These are phyloP conservation scores for Bipolaris victoriae DNA, from an alignment of 2,329 filamentous ascomycete species.

Conservation along the genomic window DNA sequence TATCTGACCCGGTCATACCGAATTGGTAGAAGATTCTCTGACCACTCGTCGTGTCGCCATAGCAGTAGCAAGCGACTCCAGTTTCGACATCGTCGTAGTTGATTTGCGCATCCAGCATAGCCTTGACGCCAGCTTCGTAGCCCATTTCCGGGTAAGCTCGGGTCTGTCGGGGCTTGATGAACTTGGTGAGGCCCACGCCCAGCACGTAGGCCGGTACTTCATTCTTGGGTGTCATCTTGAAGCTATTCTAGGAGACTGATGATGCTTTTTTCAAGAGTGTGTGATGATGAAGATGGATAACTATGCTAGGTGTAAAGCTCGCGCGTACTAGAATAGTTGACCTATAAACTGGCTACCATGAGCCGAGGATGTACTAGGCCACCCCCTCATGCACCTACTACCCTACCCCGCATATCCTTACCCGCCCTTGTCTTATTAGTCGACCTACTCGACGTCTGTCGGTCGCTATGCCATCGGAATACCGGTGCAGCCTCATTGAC, in stretches of 20 bases:
- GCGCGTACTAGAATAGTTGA: not conserved
- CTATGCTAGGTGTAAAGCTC: not conserved
- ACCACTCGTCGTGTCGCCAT: slow-evolving; percentile 91
- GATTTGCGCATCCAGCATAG: slow-evolving; percentile 80
- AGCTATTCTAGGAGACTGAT: not conserved
- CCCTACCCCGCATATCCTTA: slow-evolving; percentile 9
- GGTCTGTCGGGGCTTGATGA: slow-evolving; percentile 93
- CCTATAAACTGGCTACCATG: not conserved
- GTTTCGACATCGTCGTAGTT: slow-evolving; percentile 96
- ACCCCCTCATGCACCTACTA: slow-evolving; percentile 1
- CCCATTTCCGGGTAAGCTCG: slow-evolving; percentile 93
- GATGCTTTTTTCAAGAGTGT: no score
- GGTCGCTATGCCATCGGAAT: not conserved
- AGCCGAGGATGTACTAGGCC: slow-evolving; percentile 23
- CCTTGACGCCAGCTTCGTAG: slow-evolving; percentile 88
- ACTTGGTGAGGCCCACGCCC: slow-evolving; percentile 97
- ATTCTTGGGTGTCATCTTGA: slow-evolving; percentile 36
- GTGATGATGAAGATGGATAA: not conserved
- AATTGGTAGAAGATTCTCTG: slow-evolving; percentile 98
- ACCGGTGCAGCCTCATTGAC: not conserved
- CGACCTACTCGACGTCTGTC: not conserved
- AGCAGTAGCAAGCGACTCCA: slow-evolving; percentile 93
- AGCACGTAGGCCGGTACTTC: slow-evolving; percentile 74
- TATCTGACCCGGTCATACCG: slow-evolving; percentile 73
- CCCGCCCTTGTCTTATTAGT: slow-evolving; percentile 4